Evolutionary conservation across 495 filamentous ascomycete species (phyloP).

Genomic region (Trichoderma erinaceum): DNA sequence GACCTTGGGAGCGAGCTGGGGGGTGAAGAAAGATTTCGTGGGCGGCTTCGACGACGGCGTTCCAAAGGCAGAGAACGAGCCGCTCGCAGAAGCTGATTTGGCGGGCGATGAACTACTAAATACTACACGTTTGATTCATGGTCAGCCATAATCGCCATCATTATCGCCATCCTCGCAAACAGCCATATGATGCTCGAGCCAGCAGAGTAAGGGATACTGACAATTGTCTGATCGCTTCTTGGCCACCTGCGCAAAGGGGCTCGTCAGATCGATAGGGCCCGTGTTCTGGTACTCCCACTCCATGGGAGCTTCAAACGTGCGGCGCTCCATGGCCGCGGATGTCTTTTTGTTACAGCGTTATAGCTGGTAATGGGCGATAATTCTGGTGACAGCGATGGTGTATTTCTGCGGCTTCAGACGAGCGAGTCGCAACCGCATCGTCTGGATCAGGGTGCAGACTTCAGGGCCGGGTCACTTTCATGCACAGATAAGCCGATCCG

Average conservation of each 20-base stretch:
- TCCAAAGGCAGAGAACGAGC: conserved; percentile 29
- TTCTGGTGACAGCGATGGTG: neutral
- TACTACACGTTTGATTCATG: neutral
- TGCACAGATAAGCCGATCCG: neutral
- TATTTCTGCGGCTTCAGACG: too few species aligned
- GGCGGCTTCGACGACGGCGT: conserved; percentile 29
- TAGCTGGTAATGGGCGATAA: neutral
- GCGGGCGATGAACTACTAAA: conserved; percentile 26
- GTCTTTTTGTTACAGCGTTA: neutral
- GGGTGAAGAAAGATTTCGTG: conserved; percentile 33
- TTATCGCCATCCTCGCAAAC: neutral
- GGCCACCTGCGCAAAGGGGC: conserved; percentile 38
- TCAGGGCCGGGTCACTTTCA: neutral
- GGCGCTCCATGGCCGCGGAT: conserved; percentile 33
- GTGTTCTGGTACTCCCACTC: conserved; percentile 45
- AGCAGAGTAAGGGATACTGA: conserved; percentile 10
- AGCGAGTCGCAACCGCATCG: too few species aligned
- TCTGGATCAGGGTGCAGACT: too few species aligned
- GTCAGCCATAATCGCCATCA: neutral
- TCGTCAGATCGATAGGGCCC: conserved; percentile 40
- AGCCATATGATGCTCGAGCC: neutral
- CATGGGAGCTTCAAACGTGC: conserved; percentile 42
- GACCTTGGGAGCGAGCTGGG: conserved; percentile 28
- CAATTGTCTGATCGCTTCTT: conserved; percentile 22
- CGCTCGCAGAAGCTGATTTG: conserved; percentile 21